These are phyloP conservation scores for Phycomyces nitens DNA, from an alignment of 192 early-diverging fungal species.

Conservation along the genomic window DNA sequence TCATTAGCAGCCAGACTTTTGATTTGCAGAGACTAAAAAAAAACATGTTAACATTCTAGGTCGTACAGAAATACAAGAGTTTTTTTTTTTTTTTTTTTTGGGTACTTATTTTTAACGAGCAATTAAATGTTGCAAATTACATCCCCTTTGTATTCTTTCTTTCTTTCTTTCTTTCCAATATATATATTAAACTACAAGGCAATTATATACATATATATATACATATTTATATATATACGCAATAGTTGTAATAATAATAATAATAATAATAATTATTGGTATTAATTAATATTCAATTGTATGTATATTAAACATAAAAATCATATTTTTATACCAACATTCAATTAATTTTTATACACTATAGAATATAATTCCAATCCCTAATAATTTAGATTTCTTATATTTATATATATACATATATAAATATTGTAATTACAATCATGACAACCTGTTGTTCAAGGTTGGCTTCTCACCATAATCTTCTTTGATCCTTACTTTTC, in stretches of 20 bases:
- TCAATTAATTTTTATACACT: too few species aligned
- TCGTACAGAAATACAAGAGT: not conserved
- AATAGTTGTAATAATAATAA: slow-evolving; percentile 1
- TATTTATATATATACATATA: not conserved
- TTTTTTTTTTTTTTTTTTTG: slow-evolving; percentile 5
- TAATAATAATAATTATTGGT: not conserved
- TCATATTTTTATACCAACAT: too few species aligned
- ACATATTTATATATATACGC: not conserved
- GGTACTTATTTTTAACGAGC: too few species aligned
- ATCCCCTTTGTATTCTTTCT: too few species aligned
- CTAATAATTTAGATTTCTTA: not conserved
- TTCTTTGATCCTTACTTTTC: not conserved
- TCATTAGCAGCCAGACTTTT: not conserved
- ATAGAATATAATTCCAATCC: too few species aligned
- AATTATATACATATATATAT: too few species aligned
- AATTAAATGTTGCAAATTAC: too few species aligned
- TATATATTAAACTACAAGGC: slow-evolving; percentile 1
- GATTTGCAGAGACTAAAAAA: not conserved
- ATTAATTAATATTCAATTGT: not conserved
- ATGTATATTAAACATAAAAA: too few species aligned
- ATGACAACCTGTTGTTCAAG: not conserved
- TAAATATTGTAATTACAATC: not conserved
- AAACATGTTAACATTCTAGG: not conserved
- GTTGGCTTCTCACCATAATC: not conserved
- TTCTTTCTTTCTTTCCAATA: not conserved